Evolutionary conservation across 352 stramenopile genomes (phyloP), one percentile per base, ranked within the genome.

Genomic region (Globisporangium paddicum): DNA sequence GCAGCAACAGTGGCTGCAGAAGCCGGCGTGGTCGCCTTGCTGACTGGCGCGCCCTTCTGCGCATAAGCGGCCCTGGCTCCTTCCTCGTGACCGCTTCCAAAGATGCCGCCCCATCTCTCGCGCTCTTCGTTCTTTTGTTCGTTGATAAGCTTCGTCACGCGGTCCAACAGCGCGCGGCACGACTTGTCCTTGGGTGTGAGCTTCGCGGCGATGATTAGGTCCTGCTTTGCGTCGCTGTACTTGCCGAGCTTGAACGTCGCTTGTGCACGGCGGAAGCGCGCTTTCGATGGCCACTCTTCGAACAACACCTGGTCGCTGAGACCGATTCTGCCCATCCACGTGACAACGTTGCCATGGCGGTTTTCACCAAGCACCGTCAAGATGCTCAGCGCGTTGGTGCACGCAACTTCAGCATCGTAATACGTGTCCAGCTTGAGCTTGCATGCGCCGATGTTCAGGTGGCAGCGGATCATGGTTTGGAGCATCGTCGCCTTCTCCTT

Each of bases 381-480:
- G 53, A 95, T 90, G 58, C 79, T 86, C 50, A 95, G 58, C 10
- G 86, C 86, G 57, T 93, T 95, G 26, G 86, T 91, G 63, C 79
- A 90, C 3, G 86, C 82, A 14, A 90, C 87, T 55, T 91, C 81
- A 8, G 82, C 82, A 49, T 95, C 82, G 11, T 62, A 35, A 58
- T 86, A 81, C 42, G 62, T 66, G 53, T 90, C 72, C 5, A 81
- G 59, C 64, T 92, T 91, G 55, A 95, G 73, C 55, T 93, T 95
- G 76, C 81, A 95, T 9, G 86, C 85, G 16, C 76, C 76, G 53
- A 95, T 89, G 59, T 95, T 95, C 21, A 95, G 66, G 57, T 95
- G 86, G 57, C 86, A 95, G 34, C 86, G 86, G 40, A 95, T 90
- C 86, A 95, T 95, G 16, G 86, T 95, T 72, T 93, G 82, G 16